Conservation (phyloP, 768 basidiomycete genomes). For the Hortiboletus campestris region DNA sequence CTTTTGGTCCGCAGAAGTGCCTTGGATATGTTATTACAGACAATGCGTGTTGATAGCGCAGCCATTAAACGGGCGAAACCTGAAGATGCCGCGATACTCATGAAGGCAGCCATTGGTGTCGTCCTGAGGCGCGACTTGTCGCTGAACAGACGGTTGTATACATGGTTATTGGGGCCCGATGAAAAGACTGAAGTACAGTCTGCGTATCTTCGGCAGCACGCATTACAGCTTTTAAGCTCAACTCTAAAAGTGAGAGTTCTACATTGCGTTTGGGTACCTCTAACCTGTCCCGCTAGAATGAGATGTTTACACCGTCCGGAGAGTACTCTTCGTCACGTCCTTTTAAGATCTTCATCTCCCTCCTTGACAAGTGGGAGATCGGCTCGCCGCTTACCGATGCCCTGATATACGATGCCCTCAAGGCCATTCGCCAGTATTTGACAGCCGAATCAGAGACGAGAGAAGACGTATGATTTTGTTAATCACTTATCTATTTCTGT, state of each 20-base stretch:
- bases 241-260: conserved; percentile 60
- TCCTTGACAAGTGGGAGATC: conserved; percentile 97
- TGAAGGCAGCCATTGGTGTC: conserved; percentile 83
- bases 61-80: conserved; percentile 65
- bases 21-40: conserved; percentile 80
- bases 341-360: conserved; percentile 93
- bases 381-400: conserved; percentile 77
- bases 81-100: conserved; percentile 78
- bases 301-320: conserved; percentile 71
- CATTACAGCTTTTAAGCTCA: conserved; percentile 64
- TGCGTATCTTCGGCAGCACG: conserved; percentile 63
- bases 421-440: conserved; percentile 59
- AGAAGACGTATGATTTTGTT: conserved; percentile 54
- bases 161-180: conserved; percentile 86
- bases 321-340: conserved; percentile 80
- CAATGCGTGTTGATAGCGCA: conserved; percentile 68
- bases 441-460: conserved; percentile 49
- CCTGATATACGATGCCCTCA: conserved; percentile 78
- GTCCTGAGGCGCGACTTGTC: conserved; percentile 92
- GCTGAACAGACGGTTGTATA: conserved; percentile 87
- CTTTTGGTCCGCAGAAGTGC: conserved; percentile 84
- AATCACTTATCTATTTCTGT: not conserved
- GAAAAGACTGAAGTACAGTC: conserved; percentile 77
- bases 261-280: not conserved
- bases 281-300: conserved; percentile 46